Percentiles rank a stretch among this genome's conserved stretches.
Conservation (phyloP, 2,329 filamentous ascomycete genomes). For the Alternaria sp. region DNA sequence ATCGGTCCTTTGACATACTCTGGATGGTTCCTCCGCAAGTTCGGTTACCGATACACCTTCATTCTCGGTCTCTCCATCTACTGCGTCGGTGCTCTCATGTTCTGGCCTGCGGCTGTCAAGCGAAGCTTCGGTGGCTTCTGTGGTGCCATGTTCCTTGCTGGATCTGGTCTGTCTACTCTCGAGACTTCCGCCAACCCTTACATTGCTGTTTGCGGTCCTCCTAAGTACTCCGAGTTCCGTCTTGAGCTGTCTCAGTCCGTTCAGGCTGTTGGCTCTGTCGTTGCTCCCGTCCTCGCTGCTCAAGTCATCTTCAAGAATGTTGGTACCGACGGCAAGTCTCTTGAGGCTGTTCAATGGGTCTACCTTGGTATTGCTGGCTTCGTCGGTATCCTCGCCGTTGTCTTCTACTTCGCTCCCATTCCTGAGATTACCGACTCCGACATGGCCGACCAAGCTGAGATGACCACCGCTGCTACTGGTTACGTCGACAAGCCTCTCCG, state of each 20-base stretch:
- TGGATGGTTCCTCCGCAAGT: slow-evolving; percentile 69
- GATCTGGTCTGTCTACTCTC: slow-evolving; percentile 73
- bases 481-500: slow-evolving; percentile 67
- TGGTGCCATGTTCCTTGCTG: slow-evolving; percentile 73
- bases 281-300: slow-evolving; percentile 75
- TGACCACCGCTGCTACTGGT: slow-evolving; percentile 52
- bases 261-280: slow-evolving; percentile 76
- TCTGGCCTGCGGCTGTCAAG: slow-evolving; percentile 81
- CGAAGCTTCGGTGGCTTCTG: slow-evolving; percentile 78
- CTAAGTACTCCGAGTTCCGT: slow-evolving; percentile 75
- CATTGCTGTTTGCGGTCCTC: slow-evolving; percentile 69
- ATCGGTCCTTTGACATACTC: slow-evolving; percentile 61
- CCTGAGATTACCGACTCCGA: slow-evolving; percentile 77
- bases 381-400: slow-evolving; percentile 68
- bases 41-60: slow-evolving; percentile 81
- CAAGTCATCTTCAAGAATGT: slow-evolving; percentile 75
- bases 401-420: slow-evolving; percentile 64
- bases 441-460: slow-evolving; percentile 56
- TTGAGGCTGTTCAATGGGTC: slow-evolving; percentile 77
- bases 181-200: slow-evolving; percentile 77
- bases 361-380: slow-evolving; percentile 81
- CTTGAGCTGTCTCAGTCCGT: slow-evolving; percentile 80
- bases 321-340: slow-evolving; percentile 60
- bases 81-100: slow-evolving; percentile 74
- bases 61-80: slow-evolving; percentile 76